Base-by-base conservation (phyloP, 2,329 filamentous ascomycete species). In the Aspergillus felis region DNA sequence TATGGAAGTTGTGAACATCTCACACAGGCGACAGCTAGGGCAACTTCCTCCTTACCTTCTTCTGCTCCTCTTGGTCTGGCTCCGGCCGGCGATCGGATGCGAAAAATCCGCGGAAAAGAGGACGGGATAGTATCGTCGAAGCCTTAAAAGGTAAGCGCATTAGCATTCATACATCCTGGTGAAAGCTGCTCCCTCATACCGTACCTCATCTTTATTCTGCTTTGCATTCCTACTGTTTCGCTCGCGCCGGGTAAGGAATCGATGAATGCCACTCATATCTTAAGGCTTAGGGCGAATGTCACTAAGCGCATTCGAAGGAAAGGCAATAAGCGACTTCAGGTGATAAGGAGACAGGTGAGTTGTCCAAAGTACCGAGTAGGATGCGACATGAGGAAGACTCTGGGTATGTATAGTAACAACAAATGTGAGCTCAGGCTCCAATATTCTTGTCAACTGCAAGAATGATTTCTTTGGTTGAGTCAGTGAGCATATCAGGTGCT, bases 201-300 rank as follows among this genome's bases (percentile, higher is more conserved):
- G 29, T 65, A 73, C 71, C 65, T 71, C 72, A 56, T 73, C 70
- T 65, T 71, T 74, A n/a, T 58, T 64, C 24, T 68, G 64, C 53
- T 69, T 72, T 42, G 58, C 62, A 56, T 64, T 35, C 55, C 65
- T 66, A 52, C 64, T 67, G 51, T 70, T 64, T 53, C 66, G 71
- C 56, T 77, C 75, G 44, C 75, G 71, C 53, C 69, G 72, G 4
- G 73, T 74, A 54, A 78, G 68, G 55, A 78, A 76, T 42, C 71
- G 68, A 55, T 76, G 75, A 53, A 78, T 74, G 1, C 74, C 72
- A 64, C 71, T 76, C 75, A 77, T 78, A 20, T 57, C 67, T 29
- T 22, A 53, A 44, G 22, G 14, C 59, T 22, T 48, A 32, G 27
- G 12, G 38, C 49, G 42, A n/a, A 54, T 38, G 47, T 42, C 35